Base-by-base conservation (phyloP, 1,284 basidiomycete species). In the Trichosporon sp. region DNA sequence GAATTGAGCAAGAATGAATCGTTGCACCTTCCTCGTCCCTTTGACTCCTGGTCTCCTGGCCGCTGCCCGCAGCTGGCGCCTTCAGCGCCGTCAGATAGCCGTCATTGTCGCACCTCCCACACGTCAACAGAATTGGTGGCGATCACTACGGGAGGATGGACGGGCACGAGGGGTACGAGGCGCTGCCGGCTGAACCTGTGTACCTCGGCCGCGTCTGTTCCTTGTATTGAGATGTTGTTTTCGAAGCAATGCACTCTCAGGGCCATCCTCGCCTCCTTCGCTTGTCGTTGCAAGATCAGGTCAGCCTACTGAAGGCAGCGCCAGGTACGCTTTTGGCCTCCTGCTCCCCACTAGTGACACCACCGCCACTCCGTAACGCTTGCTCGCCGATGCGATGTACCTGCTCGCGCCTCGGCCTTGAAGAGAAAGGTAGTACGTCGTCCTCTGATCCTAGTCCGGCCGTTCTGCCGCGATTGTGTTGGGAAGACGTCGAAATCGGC, bases 341-440 rank as follows among this genome's bases (percentile, higher is more conserved):
- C 43, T n/a, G 2, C 43, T 11, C 5, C 4, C 16, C 14, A 16
- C 4, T 2, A 5, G 43, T 54, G 21, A 54, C 51, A 54, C 51
- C 51, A 26, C 51, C 51, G 51, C 51, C 51, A 54, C 51, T 54
- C 51, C 21, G 51, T 54, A 54, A 54, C 51, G 51, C 51, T 26
- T 21, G 16, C 51, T 19, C 51, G 3, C 51, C 4, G 2, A 12
- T 19, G 19, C 51, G 21, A 10, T 54, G 51, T 54, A 12, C 8
- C 51, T 54, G 21, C n/a, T 26, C 6, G 8, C 6, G 5, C 8
- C 51, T 26, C 26, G 26, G 26, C 26, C 51, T 2, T 3, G 5
- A 8, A 54, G 51, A 26, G 43, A 46, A 46, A 19, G 43, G 11
- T 5, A 19, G 51, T 4, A 10, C 6, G 51, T 19, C 11, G 7